Evolutionary conservation across 805 yeast species (phyloP).

Genomic region (Starmerella vaccinii): DNA sequence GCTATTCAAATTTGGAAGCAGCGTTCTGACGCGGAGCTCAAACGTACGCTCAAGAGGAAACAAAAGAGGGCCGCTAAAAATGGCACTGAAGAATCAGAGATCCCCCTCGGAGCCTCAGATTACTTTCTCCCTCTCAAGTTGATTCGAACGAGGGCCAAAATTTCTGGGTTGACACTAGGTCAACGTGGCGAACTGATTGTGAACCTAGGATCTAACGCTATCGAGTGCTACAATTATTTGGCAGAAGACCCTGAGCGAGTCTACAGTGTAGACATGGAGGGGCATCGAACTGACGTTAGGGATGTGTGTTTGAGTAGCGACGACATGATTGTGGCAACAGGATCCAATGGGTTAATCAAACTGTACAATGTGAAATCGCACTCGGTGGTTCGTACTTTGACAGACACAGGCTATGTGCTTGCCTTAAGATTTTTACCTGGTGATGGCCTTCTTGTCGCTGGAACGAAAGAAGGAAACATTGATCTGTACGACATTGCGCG

Average conservation of each 20-base stretch:
- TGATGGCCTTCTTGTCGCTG: constrained; percentile 74
- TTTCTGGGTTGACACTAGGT: constrained; percentile 29
- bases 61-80: constrained; percentile 67
- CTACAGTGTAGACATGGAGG: constrained; percentile 59
- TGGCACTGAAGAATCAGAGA: constrained; percentile 35
- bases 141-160: constrained; percentile 39
- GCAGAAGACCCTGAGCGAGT: constrained; percentile 27
- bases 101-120: constrained; percentile 25
- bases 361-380: constrained; percentile 72
- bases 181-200: constrained; percentile 51
- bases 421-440: constrained; percentile 81
- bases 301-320: constrained; percentile 75
- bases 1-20: constrained; percentile 70
- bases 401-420: constrained; percentile 70
- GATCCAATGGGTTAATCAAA: constrained; percentile 80
- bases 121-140: constrained; percentile 58
- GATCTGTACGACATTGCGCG: constrained; percentile 80
- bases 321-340: constrained; percentile 70
- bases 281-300: constrained; percentile 85
- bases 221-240: constrained; percentile 52
- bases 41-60: constrained; percentile 66
- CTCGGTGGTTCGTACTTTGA: constrained; percentile 75
- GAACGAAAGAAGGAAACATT: constrained; percentile 77
- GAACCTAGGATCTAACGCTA: constrained; percentile 60
- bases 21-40: constrained; percentile 64